Percentiles rank a stretch among this genome's conserved stretches.
phyloP scores from a whole-genome alignment of 176 grass and related monocot genomes.

The Saccharum officinarum region DNA sequence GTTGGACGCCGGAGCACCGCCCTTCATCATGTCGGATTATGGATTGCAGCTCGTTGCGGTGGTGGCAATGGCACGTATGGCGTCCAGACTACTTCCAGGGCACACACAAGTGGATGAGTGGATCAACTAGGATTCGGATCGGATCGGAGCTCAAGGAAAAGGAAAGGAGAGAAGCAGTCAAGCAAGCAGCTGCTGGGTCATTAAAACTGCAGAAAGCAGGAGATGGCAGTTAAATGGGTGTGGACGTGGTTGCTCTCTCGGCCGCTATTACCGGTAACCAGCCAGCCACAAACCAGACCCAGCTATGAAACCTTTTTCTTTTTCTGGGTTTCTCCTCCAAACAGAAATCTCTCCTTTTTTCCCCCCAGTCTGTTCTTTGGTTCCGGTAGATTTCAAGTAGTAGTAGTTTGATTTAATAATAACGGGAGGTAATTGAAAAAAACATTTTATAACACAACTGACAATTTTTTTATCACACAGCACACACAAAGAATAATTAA shows the following conservation, averaged over 20 bases:
- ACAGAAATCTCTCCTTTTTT: too few species aligned
- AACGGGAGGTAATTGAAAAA: too few species aligned
- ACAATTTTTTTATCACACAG: too few species aligned
- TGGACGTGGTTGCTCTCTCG: slow-evolving; percentile 21
- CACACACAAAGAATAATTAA: too few species aligned
- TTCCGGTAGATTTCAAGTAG: too few species aligned
- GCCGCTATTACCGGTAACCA: slow-evolving; percentile 13
- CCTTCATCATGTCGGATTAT: not conserved
- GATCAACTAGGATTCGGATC: not conserved
- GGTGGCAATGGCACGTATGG: not conserved
- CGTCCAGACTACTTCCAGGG: not conserved
- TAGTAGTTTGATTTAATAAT: too few species aligned
- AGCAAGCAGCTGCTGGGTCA: not conserved
- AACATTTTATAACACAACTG: too few species aligned
- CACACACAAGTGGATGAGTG: not conserved
- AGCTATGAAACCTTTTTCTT: not conserved
- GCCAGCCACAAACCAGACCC: not conserved
- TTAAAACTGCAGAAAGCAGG: too few species aligned
- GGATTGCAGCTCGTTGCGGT: not conserved
- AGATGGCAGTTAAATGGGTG: not conserved
- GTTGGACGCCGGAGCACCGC: not conserved
- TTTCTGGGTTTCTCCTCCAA: not conserved
- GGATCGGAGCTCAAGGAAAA: not conserved
- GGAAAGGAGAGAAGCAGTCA: not conserved
- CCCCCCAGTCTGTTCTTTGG: too few species aligned